These are phyloP conservation scores for Pseudonitzschia multiseries DNA, from an alignment of 108 stramenopile genomes.

Conservation along the genomic window DNA sequence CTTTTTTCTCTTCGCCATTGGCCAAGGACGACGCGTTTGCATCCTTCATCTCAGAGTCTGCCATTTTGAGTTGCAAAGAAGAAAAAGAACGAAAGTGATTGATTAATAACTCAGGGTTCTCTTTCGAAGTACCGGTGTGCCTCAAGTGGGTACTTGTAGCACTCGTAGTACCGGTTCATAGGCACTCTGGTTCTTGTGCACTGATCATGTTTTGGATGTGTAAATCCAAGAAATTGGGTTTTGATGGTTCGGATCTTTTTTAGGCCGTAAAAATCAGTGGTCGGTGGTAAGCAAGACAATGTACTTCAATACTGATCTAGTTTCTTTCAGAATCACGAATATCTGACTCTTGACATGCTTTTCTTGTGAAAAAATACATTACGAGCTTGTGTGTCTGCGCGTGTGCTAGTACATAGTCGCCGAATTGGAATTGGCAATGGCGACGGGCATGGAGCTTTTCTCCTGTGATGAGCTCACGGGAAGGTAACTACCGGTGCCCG, in stretches of 20 bases:
- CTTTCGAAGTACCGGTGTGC: background rate
- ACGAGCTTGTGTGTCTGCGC: too few relatives aligned
- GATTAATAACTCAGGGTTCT: background rate
- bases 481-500: too few relatives aligned
- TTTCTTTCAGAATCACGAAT: background rate
- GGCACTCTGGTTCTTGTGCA: too few relatives aligned
- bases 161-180: too few relatives aligned
- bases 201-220: background rate
- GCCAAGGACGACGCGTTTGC: background rate
- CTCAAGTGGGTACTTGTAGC: too few relatives aligned
- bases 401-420: too few relatives aligned
- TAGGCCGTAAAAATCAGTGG: background rate
- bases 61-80: background rate
- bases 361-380: too few relatives aligned
- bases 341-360: background rate
- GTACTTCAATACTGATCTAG: background rate
- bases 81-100: background rate
- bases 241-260: background rate
- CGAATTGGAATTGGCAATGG: too few relatives aligned
- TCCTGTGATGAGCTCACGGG: too few relatives aligned
- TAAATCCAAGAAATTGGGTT: background rate
- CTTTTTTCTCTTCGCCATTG: background rate
- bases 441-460: too few relatives aligned
- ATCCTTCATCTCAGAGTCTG: background rate
- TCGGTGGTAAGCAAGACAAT: background rate